phyloP scores from a whole-genome alignment of 768 basidiomycete genomes.

The Lepiota subincarnata region DNA sequence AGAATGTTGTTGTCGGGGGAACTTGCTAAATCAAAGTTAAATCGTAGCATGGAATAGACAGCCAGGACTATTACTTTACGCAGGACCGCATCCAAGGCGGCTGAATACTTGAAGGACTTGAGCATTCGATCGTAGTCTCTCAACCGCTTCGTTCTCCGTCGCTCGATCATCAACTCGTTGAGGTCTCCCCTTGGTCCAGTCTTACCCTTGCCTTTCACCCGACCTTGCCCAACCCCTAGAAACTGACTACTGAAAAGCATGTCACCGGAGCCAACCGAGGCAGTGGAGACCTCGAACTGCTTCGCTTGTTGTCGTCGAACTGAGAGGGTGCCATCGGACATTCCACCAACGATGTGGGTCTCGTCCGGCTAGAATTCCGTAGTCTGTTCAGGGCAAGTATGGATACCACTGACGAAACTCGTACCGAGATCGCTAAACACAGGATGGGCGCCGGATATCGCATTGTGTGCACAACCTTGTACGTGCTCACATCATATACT shows the following conservation, averaged over 20 bases:
- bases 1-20: slow-evolving; percentile 81
- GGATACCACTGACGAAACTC: slow-evolving; percentile 24
- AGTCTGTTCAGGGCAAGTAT: slow-evolving; percentile 10
- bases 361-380: slow-evolving; percentile 72
- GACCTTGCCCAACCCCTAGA: slow-evolving; percentile 39
- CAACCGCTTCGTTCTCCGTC: slow-evolving; percentile 61
- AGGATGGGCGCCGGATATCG: slow-evolving; percentile 92
- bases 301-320: slow-evolving; percentile 84
- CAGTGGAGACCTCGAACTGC: slow-evolving; percentile 50
- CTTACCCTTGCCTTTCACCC: slow-evolving; percentile 43
- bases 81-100: slow-evolving; percentile 89
- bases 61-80: slow-evolving; percentile 55
- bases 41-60: background rate
- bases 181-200: slow-evolving; percentile 53
- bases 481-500: slow-evolving; percentile 91
- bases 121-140: slow-evolving; percentile 87
- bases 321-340: slow-evolving; percentile 98
- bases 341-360: slow-evolving; percentile 94
- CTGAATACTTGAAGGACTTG: slow-evolving; percentile 91
- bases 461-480: slow-evolving; percentile 98
- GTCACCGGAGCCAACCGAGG: slow-evolving; percentile 6
- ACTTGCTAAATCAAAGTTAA: slow-evolving; percentile 53
- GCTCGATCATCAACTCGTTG: slow-evolving; percentile 78
- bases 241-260: slow-evolving; percentile 6
- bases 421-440: slow-evolving; percentile 85